These are phyloP conservation scores for Akebia trifoliata DNA, from an alignment of 164 flowering plant genomes.

Conservation along the genomic window DNA sequence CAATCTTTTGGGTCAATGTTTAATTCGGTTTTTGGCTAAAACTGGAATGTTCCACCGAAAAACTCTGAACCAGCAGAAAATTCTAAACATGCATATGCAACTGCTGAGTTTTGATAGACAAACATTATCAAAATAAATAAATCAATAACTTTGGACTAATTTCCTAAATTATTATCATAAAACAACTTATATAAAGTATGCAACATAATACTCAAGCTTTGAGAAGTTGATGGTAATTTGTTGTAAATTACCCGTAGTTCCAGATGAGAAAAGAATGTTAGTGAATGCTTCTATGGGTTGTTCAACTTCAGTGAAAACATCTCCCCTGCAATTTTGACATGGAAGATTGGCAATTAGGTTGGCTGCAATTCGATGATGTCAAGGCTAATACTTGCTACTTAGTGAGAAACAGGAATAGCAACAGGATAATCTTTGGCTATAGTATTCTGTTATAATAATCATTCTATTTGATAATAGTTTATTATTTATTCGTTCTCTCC, in stretches of 20 bases:
- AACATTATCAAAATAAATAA: too few relatives aligned
- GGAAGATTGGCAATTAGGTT: conserved; percentile 9
- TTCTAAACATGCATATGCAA: too few relatives aligned
- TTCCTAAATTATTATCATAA: too few relatives aligned
- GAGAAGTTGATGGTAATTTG: not conserved
- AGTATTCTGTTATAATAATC: not conserved
- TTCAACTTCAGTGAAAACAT: conserved; percentile 54
- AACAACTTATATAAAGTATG: not conserved
- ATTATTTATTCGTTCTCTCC: not conserved
- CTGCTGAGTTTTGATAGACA: too few relatives aligned
- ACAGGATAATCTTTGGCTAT: not conserved
- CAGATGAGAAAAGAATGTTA: conserved; percentile 94
- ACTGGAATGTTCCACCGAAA: too few relatives aligned
- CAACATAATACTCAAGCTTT: not conserved
- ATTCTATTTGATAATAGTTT: not conserved
- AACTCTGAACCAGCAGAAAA: too few relatives aligned
- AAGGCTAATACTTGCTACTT: not conserved
- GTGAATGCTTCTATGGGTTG: conserved; percentile 64
- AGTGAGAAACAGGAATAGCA: not conserved
- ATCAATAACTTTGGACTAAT: too few relatives aligned
- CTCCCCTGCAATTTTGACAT: conserved; percentile 37
- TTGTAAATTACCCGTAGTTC: conserved; percentile 76
- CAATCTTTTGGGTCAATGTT: too few relatives aligned
- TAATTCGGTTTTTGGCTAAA: too few relatives aligned
- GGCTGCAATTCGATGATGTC: not conserved